Evolutionary conservation across 23 red algal genomes (phyloP).

Genomic region (Agarophyton chilense): DNA sequence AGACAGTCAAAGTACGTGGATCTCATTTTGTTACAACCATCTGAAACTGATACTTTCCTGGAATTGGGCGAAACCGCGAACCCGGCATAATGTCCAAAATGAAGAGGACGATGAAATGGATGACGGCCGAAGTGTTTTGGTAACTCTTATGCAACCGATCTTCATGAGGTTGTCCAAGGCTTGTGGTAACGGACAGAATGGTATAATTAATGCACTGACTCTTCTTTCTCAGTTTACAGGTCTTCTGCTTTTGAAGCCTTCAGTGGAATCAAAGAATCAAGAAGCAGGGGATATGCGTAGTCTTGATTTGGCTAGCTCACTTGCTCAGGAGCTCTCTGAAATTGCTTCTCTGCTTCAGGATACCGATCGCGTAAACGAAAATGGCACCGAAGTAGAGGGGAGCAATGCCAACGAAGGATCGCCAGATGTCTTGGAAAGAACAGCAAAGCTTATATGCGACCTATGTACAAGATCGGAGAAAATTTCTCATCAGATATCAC

Average conservation of each 20-base stretch:
- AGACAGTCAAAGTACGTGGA: not conserved
- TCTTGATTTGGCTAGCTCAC: not conserved
- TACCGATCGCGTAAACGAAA: not conserved
- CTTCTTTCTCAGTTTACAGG: not conserved
- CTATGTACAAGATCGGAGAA: not conserved
- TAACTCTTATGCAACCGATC: not conserved
- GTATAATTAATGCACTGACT: not conserved
- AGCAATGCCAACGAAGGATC: not conserved
- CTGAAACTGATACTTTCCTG: not conserved
- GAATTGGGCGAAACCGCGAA: not conserved
- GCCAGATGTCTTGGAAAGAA: slow-evolving; percentile 11
- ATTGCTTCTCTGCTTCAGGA: not conserved
- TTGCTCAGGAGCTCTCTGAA: not conserved
- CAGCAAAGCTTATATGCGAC: slow-evolving; percentile 23
- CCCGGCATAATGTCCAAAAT: not conserved
- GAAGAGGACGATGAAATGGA: not conserved
- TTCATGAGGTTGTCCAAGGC: not conserved
- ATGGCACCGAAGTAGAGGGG: not conserved
- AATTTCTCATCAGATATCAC: slow-evolving; percentile 13
- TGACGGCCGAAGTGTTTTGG: not conserved
- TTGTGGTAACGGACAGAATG: not conserved
- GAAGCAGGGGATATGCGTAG: too few relatives aligned
- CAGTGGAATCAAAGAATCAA: not conserved
- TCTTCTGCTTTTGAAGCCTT: slow-evolving; percentile 4
- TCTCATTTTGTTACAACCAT: slow-evolving; percentile 2